Conservation (phyloP, 345 rosid species). For the Physaria fendleri region DNA sequence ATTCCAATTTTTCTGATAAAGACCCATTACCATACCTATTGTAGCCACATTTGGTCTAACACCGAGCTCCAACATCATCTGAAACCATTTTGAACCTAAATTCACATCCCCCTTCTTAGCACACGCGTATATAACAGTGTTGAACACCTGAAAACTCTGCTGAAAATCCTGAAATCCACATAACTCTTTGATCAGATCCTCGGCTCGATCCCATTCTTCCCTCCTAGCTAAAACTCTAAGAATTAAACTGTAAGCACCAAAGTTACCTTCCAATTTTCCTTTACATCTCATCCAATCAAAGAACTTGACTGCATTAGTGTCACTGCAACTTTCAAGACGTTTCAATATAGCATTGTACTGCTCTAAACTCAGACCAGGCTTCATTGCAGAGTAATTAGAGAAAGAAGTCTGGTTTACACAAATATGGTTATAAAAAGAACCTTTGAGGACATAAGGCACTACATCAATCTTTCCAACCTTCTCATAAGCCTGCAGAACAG, state of each 20-base stretch:
- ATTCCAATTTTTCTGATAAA: conserved; percentile 69
- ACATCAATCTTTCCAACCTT: conserved; percentile 51
- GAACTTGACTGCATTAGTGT: conserved; percentile 47
- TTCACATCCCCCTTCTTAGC: conserved; percentile 50
- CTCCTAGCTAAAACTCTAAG: conserved; percentile 67
- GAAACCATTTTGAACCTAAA: conserved; percentile 60
- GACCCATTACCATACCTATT: conserved; percentile 82
- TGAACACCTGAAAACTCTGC: conserved; percentile 55
- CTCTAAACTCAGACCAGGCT: conserved; percentile 43
- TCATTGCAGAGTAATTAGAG: conserved; percentile 48
- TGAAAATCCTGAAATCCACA: conserved; percentile 29
- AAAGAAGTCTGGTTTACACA: conserved; percentile 64
- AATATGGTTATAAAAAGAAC: conserved; percentile 56
- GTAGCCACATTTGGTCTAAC: conserved; percentile 76
- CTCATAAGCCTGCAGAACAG: conserved; percentile 68
- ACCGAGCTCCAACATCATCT: conserved; percentile 63
- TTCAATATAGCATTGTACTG: conserved; percentile 57
- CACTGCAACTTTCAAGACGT: conserved; percentile 57
- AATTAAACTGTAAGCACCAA: conserved; percentile 57
- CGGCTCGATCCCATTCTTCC: conserved; percentile 72
- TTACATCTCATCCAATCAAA: conserved; percentile 77
- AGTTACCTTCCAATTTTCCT: conserved; percentile 53
- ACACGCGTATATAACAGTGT: conserved; percentile 60
- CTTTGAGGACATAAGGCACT: conserved; percentile 59
- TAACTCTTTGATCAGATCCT: conserved; percentile 43